Base-by-base conservation (phyloP, 306 rosid genomes). In the Dalbergia cultrata region DNA sequence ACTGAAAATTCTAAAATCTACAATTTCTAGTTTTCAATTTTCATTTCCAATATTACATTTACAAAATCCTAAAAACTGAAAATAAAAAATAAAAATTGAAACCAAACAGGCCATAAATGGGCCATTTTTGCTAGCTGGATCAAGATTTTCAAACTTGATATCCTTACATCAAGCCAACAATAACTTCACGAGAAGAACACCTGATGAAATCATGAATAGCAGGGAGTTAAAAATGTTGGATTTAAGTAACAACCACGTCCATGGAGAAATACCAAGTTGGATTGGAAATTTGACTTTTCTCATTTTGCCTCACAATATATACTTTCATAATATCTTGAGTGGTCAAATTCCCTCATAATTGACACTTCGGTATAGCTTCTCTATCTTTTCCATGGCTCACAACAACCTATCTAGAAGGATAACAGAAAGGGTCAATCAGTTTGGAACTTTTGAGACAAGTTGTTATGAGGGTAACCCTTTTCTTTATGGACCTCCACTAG, bases 341-440 rank as follows among this genome's bases (percentile, higher is more conserved):
- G 79, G 79, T 4, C 70, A 14, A 7, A 75, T 74, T 60, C 79
- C 70, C 2, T 8, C 34, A 10, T 47, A 74, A 61, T 0, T 74
- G 3, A 45, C 22, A 14, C 8, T 4, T 4, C 6, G 60, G 8
- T 9, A 74, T 13, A 8, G 3, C 34, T 44, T 74, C 18, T 44
- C 79, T 26, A 13, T 31, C 1, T 74, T 74, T 16, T 44, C n/a
- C n/a, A n/a, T 75, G 60, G 81, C 77, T 18, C 1, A 2, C 5
- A 79, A 78, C 31, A 74, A 81, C 69, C 16, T 81, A 7, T 74
- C 71, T 39, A 65, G 80, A 1, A 58, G 5, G 39, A 49, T 45
- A 1, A 67, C 72, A 3, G 8, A 22, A 4, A 59, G 6, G 31
- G 22, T 6, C 34, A 13, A 60, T 4, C 61, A 60, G n/a, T n/a